Percentiles rank a stretch among this genome's conserved stretches.
Evolutionary conservation across 768 basidiomycete genomes (phyloP).

Genomic region (Solioccasus polychromus): DNA sequence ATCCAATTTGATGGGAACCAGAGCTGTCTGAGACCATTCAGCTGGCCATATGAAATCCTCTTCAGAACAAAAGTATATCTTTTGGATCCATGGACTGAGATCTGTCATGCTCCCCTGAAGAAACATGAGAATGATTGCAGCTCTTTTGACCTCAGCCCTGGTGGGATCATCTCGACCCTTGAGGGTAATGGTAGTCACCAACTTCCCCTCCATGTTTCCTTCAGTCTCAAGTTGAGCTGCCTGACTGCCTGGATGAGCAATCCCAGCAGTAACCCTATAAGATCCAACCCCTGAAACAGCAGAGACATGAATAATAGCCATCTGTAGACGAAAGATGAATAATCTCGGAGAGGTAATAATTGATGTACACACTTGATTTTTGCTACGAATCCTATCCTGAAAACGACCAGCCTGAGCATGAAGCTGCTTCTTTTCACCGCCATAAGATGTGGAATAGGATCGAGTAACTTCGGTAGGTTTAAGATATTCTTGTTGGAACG

Average conservation of each 20-base stretch:
- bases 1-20: conserved; percentile 17
- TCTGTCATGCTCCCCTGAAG: conserved; percentile 34
- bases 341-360: not conserved
- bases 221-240: conserved; percentile 21
- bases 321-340: conserved; percentile 9
- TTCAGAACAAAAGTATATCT: conserved; percentile 31
- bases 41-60: conserved; percentile 38
- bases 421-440: conserved; percentile 14
- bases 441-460: conserved; percentile 15
- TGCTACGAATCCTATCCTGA: conserved; percentile 30
- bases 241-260: conserved; percentile 13
- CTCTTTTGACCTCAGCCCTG: conserved; percentile 48
- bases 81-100: conserved; percentile 37
- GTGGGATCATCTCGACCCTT: conserved; percentile 58
- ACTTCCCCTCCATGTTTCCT: conserved; percentile 30
- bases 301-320: conserved; percentile 23
- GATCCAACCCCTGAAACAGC: conserved; percentile 15
- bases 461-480: conserved; percentile 26
- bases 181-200: conserved; percentile 39
- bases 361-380: conserved; percentile 33
- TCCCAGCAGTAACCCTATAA: conserved; percentile 21
- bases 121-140: conserved; percentile 27
- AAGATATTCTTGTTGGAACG: conserved; percentile 25
- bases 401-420: conserved; percentile 25
- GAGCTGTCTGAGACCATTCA: conserved; percentile 23